A percentile compares a stretch with the other conserved stretches of the same genome.
Evolutionary conservation across 768 basidiomycete genomes (phyloP).

Genomic region (Termitomyces sp.): DNA sequence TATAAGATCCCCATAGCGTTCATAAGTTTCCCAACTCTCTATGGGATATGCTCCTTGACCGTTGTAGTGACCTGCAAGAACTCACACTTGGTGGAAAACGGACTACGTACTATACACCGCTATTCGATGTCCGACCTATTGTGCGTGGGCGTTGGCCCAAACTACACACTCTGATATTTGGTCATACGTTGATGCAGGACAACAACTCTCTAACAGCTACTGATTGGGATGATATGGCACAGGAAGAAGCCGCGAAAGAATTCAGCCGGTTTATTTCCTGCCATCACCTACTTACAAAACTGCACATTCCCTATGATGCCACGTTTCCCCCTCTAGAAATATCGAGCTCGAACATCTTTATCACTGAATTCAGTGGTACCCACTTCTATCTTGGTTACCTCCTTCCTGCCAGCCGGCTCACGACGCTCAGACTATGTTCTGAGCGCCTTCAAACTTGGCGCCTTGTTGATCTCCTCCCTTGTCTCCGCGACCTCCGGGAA

Average conservation of each 20-base stretch:
- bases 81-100: conserved; percentile 30
- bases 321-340: conserved; percentile 11
- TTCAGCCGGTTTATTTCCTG: conserved; percentile 17
- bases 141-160: conserved; percentile 17
- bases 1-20: conserved; percentile 5
- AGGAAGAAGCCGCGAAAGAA: conserved; percentile 7
- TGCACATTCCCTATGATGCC: conserved; percentile 16
- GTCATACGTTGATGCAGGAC: conserved; percentile 15
- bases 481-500: conserved; percentile 9
- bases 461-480: conserved; percentile 14
- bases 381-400: conserved; percentile 13
- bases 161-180: conserved; percentile 16
- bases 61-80: conserved; percentile 40
- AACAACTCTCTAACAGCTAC: neutral
- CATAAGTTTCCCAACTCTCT: conserved; percentile 23
- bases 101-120: conserved; percentile 7
- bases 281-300: conserved; percentile 13
- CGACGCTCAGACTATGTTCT: conserved; percentile 15
- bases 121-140: conserved; percentile 18
- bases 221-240: conserved; percentile 5
- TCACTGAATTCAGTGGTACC: conserved; percentile 17
- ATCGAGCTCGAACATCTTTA: conserved; percentile 6
- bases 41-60: conserved; percentile 54
- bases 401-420: conserved; percentile 13
- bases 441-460: conserved; percentile 18